Conservation (phyloP, 1,284 basidiomycete species). For the Apiotrichum akiyoshidainum region DNA sequence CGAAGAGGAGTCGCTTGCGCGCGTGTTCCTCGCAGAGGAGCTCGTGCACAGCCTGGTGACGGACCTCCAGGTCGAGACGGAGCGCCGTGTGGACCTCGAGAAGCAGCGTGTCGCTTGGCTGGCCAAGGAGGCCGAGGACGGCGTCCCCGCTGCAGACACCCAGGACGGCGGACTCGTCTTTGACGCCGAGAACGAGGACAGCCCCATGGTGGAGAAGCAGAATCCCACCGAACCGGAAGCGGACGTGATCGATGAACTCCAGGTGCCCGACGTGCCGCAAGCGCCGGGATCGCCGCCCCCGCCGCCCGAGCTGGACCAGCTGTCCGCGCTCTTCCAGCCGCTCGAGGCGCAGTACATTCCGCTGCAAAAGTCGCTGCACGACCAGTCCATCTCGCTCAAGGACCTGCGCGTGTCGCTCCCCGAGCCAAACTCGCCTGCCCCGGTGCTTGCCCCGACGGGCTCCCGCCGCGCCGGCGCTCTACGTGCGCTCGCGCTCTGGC, state of each 20-base stretch:
- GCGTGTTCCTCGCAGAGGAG: conserved; percentile 61
- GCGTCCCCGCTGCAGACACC: conserved; percentile 16
- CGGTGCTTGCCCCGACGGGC: conserved; percentile 8
- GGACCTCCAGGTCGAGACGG: conserved; percentile 66
- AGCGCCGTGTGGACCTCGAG: conserved; percentile 60
- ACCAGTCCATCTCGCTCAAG: conserved; percentile 41
- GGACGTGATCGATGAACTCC: neutral
- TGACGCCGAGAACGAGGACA: conserved; percentile 6
- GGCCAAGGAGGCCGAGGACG: conserved; percentile 42
- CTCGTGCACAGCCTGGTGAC: conserved; percentile 60
- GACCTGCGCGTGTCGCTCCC: conserved; percentile 29
- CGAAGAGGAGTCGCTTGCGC: conserved; percentile 52
- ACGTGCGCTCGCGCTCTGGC: conserved; percentile 20
- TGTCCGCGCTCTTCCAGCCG: conserved; percentile 32
- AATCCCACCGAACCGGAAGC: neutral
- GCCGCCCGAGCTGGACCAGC: conserved; percentile 19
- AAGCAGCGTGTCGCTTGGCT: conserved; percentile 48
- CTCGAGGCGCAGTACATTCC: conserved; percentile 32
- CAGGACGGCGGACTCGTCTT: conserved; percentile 8
- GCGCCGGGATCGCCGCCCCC: neutral
- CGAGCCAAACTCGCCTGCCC: conserved; percentile 9
- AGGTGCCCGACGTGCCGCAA: neutral
- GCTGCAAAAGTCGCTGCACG: conserved; percentile 43
- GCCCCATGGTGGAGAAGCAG: conserved; percentile 8
- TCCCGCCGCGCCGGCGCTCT: conserved; percentile 17